A percentile compares a stretch with the other conserved stretches of the same genome.
phyloP scores from a whole-genome alignment of 1,284 basidiomycete genomes.

The Pascua sp. region DNA sequence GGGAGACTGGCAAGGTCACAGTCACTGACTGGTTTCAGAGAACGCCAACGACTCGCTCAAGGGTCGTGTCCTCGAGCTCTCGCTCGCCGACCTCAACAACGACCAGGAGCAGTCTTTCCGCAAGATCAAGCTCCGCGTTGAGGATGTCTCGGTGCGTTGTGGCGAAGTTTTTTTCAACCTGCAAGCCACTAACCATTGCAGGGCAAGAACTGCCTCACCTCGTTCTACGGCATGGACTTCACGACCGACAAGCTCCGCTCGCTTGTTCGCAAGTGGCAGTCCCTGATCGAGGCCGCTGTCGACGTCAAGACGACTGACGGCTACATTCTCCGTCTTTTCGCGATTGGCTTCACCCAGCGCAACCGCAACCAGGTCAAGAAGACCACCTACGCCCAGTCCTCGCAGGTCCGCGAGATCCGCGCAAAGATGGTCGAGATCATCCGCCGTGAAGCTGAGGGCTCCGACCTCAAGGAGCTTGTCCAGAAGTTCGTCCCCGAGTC shows the following conservation, averaged over 20 bases:
- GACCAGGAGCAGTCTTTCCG: constrained; percentile 99
- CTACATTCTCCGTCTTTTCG: constrained; percentile 97
- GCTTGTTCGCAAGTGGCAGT: constrained; percentile 99
- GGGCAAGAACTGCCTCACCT: constrained; percentile 99
- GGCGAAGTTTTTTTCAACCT: neutral
- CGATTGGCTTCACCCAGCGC: constrained; percentile 98
- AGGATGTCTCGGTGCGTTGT: constrained; percentile 65
- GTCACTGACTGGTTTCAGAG: constrained; percentile 56
- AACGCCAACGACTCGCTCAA: constrained; percentile 98
- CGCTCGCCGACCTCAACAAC: constrained; percentile 97
- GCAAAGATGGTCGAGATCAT: constrained; percentile 99
- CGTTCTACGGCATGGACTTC: constrained; percentile 99
- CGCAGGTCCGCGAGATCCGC: constrained; percentile 95
- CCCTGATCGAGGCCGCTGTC: constrained; percentile 96
- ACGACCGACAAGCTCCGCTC: constrained; percentile 99
- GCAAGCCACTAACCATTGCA: constrained; percentile 49
- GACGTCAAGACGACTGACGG: constrained; percentile 99
- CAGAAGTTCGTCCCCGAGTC: constrained; percentile 99
- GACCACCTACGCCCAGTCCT: constrained; percentile 95
- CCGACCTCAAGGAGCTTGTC: constrained; percentile 95
- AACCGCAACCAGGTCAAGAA: constrained; percentile 96
- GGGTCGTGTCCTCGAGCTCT: constrained; percentile 94
- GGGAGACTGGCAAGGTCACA: neutral
- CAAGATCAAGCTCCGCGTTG: constrained; percentile 97
- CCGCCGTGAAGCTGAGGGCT: constrained; percentile 89